These are phyloP conservation scores for Megacollybia platyphylla DNA, from an alignment of 1,284 basidiomycete genomes.

Conservation along the genomic window DNA sequence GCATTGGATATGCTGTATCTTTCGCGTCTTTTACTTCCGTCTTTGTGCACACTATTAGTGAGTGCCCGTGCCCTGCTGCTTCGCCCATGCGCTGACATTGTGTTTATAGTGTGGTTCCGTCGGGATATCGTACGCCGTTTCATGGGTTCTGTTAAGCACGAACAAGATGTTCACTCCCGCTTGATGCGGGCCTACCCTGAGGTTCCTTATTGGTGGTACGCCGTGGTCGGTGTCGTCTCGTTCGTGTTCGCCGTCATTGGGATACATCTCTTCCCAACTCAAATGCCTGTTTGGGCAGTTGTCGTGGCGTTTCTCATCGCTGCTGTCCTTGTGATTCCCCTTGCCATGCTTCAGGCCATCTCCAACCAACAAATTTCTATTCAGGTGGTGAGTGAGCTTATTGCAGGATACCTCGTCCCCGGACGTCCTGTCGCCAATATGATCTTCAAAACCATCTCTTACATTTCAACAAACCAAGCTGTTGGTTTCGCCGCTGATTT, in stretches of 20 bases:
- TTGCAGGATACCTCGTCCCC: constrained; percentile 31
- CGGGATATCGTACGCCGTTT: constrained; percentile 42
- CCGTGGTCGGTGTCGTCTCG: constrained; percentile 22
- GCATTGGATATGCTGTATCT: constrained; percentile 18
- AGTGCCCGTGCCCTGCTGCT: constrained; percentile 57
- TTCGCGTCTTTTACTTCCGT: constrained; percentile 62
- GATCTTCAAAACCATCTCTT: constrained; percentile 36
- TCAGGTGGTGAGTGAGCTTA: constrained; percentile 31
- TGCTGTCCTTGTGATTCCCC: constrained; percentile 22
- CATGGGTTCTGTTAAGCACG: constrained; percentile 40
- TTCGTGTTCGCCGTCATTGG: constrained; percentile 3
- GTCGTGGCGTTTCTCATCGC: constrained; percentile 8
- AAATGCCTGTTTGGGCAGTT: constrained; percentile 16
- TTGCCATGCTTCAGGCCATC: constrained; percentile 33
- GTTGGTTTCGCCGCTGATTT: constrained; percentile 19
- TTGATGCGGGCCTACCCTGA: constrained; percentile 63
- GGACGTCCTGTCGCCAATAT: constrained; percentile 48
- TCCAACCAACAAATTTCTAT: constrained; percentile 12
- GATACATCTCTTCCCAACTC: constrained; percentile 33
- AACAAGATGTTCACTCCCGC: constrained; percentile 61
- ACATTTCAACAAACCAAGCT: constrained; percentile 31
- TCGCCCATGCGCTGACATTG: constrained; percentile 8
- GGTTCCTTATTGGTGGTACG: constrained; percentile 66
- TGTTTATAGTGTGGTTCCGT: constrained; percentile 46
- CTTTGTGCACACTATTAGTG: constrained; percentile 34